These are phyloP conservation scores for Mycena sp. DNA, from an alignment of 1,284 basidiomycete species.

Conservation along the genomic window DNA sequence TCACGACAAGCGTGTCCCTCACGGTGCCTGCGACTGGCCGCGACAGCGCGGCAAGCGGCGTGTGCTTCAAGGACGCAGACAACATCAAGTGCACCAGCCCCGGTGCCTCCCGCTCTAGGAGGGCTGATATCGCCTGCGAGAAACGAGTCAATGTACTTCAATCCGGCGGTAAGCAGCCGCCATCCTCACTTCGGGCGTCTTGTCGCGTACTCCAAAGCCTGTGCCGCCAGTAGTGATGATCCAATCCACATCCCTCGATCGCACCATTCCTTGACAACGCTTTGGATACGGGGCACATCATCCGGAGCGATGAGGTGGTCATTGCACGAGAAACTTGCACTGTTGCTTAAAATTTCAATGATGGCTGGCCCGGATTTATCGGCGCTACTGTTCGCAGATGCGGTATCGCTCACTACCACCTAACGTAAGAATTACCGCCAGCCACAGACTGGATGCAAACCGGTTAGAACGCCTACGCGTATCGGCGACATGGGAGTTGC, in stretches of 20 bases:
- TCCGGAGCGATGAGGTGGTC: conserved; percentile 66
- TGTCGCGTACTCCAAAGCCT: conserved; percentile 82
- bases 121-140: conserved; percentile 71
- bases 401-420: conserved; percentile 75
- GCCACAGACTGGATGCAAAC: conserved; percentile 32
- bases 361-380: conserved; percentile 77
- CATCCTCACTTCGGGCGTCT: conserved; percentile 86
- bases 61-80: conserved; percentile 74
- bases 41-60: conserved; percentile 83
- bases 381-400: conserved; percentile 56
- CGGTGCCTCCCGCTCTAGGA: conserved; percentile 80
- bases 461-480: conserved; percentile 47
- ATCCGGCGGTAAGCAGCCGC: not conserved
- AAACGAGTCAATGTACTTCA: conserved; percentile 3
- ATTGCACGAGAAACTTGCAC: conserved; percentile 51
- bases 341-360: conserved; percentile 54
- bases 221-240: conserved; percentile 89
- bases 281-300: conserved; percentile 61
- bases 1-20: conserved; percentile 73
- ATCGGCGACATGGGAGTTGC: conserved; percentile 24
- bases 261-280: conserved; percentile 57
- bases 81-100: conserved; percentile 85
- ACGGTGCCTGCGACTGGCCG: conserved; percentile 84
- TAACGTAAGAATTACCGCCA: not conserved
- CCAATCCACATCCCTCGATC: conserved; percentile 64